Evolutionary conservation across 2,329 filamentous ascomycete species (phyloP), one percentile per base, ranked within the genome.

Genomic region (Aotearoamyces nothofagi): DNA sequence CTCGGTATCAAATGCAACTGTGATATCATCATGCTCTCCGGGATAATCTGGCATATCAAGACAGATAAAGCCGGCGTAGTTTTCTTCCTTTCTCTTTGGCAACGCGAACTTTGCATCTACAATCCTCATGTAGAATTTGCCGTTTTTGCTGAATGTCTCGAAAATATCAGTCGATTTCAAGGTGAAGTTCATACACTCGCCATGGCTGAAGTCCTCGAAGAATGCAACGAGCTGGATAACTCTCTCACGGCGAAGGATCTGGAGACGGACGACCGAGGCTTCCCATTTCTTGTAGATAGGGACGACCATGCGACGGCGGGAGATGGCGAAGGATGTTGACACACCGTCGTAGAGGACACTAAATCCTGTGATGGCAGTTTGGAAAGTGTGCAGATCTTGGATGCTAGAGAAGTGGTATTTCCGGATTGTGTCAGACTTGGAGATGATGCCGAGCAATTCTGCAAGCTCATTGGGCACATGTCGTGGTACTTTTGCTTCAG

Each of bases 201-300:
- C 83, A 43, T 92, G 80, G 24, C 69, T 71, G 52, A 92, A 93
- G 34, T 86, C 79, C 39, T 83, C 76, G 50, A 93, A 90, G 55
- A 92, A 94, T 3, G 76, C 83, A 13, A 92, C 57, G 16, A 94
- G 58, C 50, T 92, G 82, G 13, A 79, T 54, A 9, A 78, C 67
- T 44, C 73, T 79, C 37, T 84, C 79, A 39, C 78, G 75, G 39
- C 72, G 64, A 19, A 93, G 71, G 20, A 93, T 63, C 49, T 93
- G 84, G 5, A 93, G 61, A 19, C 86, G 72, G 6, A 81, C 81
- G 20, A 65, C 66, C n/a, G 65, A 71, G 3, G 84, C 80, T 47
- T 92, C 83, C 81, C 82, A 92, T 52, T 90, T 90, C 56, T 93
- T 92, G 57, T 92, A 80, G 39, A 93, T 87, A 0, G 82, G 82